Percentiles rank a stretch among this genome's conserved stretches.
Conservation (phyloP, 23 red algal genomes). For the Porphyridium purpureum region DNA sequence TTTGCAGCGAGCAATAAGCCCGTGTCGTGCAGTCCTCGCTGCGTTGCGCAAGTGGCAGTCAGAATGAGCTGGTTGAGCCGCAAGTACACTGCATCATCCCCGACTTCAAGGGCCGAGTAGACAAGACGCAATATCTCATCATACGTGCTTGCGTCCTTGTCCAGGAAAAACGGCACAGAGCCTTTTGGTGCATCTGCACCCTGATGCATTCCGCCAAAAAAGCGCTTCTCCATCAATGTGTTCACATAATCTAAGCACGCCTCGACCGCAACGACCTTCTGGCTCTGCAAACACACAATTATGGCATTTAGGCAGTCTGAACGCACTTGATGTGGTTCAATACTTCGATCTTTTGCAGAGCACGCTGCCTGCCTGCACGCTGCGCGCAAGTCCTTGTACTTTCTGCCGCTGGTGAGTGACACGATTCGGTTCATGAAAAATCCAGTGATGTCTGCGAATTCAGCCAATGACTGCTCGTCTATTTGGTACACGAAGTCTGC, state of each 20-base stretch:
- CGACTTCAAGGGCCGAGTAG: conserved; percentile 59
- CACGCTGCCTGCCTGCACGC: too few species aligned
- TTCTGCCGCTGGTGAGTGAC: too few species aligned
- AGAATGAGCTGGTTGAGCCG: conserved; percentile 82
- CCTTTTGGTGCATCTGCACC: not conserved
- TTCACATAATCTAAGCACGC: conserved; percentile 58
- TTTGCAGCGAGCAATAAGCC: conserved; percentile 48
- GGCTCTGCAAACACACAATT: conserved; percentile 12
- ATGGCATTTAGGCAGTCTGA: too few species aligned
- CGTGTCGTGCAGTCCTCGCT: conserved; percentile 55
- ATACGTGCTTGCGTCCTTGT: conserved; percentile 12
- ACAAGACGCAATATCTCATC: conserved; percentile 62
- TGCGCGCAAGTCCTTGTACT: too few species aligned
- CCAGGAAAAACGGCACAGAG: conserved; percentile 6
- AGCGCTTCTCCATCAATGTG: conserved; percentile 48
- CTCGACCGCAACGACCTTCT: conserved; percentile 47
- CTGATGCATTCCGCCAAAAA: conserved; percentile 10
- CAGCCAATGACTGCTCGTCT: too few species aligned
- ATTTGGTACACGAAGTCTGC: too few species aligned
- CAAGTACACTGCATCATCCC: conserved; percentile 70
- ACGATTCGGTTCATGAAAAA: too few species aligned
- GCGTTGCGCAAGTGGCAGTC: conserved; percentile 46
- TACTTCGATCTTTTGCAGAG: too few species aligned
- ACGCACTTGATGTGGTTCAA: too few species aligned
- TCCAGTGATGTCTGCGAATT: too few species aligned